Percentiles rank a stretch among this genome's conserved stretches.
These are phyloP conservation scores for Madurella mycetomatis DNA, from an alignment of 2,329 filamentous ascomycete genomes.

Conservation along the genomic window DNA sequence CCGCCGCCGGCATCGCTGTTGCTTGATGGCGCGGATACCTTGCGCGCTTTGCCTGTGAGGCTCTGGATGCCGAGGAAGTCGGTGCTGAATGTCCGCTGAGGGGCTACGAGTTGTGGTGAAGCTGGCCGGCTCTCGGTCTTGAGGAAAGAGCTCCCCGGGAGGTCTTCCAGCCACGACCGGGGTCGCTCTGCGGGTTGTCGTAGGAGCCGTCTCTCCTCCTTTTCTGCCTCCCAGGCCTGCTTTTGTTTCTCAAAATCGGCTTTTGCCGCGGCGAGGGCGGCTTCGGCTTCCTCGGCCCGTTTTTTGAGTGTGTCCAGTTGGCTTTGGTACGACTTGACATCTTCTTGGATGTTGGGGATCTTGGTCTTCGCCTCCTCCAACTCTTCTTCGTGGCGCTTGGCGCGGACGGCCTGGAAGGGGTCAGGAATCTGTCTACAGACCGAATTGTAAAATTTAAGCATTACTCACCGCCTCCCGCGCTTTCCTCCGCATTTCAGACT, in stretches of 20 bases:
- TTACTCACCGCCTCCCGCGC: conserved; percentile 73
- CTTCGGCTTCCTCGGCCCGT: conserved; percentile 62
- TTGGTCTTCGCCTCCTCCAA: conserved; percentile 65
- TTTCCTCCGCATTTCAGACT: conserved; percentile 84
- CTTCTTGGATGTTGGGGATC: conserved; percentile 60
- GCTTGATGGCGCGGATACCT: conserved; percentile 48
- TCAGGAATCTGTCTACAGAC: conserved; percentile 26
- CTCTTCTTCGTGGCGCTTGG: conserved; percentile 73
- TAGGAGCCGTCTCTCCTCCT: conserved; percentile 31
- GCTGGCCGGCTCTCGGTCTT: conserved; percentile 49
- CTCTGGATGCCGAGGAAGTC: conserved; percentile 47
- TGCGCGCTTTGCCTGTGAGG: conserved; percentile 40
- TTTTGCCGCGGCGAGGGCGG: conserved; percentile 54
- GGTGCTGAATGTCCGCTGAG: conserved; percentile 49
- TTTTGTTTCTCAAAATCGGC: conserved; percentile 50
- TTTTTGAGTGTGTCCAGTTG: conserved; percentile 60
- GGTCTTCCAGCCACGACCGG: conserved; percentile 49
- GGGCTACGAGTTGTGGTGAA: conserved; percentile 49
- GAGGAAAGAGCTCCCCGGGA: conserved; percentile 36
- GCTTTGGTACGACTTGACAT: conserved; percentile 56
- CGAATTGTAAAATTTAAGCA: no score
- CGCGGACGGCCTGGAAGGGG: conserved; percentile 51
- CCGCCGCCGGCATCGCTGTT: conserved; percentile 35
- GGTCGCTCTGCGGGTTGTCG: conserved; percentile 39
- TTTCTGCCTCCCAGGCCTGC: conserved; percentile 36